A percentile compares a stretch with the other conserved stretches of the same genome.
These are phyloP conservation scores for Manihot esculenta DNA, from an alignment of 441 rosid species.

Conservation along the genomic window DNA sequence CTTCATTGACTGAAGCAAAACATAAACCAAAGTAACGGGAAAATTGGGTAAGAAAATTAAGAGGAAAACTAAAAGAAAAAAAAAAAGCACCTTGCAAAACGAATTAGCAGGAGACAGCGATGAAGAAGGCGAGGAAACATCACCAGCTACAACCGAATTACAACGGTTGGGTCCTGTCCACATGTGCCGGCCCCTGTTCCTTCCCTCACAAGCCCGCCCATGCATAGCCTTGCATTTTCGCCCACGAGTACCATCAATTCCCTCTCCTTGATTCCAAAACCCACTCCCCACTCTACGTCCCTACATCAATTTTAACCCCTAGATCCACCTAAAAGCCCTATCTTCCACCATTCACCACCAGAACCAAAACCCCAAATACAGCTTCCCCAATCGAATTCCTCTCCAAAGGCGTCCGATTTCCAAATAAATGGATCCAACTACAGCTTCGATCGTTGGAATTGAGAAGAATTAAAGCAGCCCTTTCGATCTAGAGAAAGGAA, in stretches of 20 bases:
- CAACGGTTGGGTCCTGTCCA: constrained; percentile 58
- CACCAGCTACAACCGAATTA: constrained; percentile 47
- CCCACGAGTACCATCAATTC: constrained; percentile 56
- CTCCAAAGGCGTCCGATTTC: neutral
- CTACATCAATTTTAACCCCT: neutral
- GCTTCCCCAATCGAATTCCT: neutral
- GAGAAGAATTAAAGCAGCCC: neutral
- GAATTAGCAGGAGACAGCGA: constrained; percentile 45
- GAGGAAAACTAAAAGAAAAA: neutral
- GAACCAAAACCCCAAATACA: neutral
- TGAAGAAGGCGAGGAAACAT: constrained; percentile 42
- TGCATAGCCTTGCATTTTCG: constrained; percentile 76
- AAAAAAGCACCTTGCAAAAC: constrained; percentile 53
- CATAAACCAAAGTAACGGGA: neutral
- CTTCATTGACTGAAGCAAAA: neutral
- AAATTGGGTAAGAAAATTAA: neutral
- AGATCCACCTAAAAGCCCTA: neutral
- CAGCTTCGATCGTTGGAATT: neutral
- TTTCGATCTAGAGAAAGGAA: neutral
- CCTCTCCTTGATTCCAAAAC: constrained; percentile 17
- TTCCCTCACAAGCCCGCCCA: constrained; percentile 53
- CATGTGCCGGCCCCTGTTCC: constrained; percentile 66
- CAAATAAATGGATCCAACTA: neutral
- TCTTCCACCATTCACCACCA: neutral
- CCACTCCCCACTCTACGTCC: constrained; percentile 5